phyloP scores from a whole-genome alignment of 768 basidiomycete species.

The Tricholoma sp. region DNA sequence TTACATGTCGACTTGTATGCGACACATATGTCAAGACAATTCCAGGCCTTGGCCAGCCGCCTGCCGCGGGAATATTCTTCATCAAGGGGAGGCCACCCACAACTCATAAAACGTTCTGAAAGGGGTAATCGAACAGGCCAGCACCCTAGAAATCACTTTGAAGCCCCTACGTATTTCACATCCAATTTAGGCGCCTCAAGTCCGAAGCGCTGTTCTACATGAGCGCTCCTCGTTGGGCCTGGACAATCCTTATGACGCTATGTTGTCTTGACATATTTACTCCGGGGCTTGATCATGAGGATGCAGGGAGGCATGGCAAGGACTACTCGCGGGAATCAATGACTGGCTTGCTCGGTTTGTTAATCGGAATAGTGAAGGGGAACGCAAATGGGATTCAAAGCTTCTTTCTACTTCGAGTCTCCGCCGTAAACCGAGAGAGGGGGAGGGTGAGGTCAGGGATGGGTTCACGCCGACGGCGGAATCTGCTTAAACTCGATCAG shows the following conservation, averaged over 20 bases:
- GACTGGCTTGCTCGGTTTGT: neutral
- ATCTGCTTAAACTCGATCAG: neutral
- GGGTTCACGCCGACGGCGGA: neutral
- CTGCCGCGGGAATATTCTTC: neutral
- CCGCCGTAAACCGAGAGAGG: neutral
- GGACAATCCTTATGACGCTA: neutral
- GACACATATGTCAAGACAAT: neutral
- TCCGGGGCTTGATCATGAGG: neutral
- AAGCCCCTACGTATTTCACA: neutral
- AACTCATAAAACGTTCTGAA: neutral
- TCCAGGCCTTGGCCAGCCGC: neutral
- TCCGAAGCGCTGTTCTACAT: neutral
- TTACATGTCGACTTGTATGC: neutral
- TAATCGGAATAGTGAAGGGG: neutral
- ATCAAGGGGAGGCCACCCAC: neutral
- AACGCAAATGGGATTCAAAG: neutral
- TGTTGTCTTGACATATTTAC: neutral
- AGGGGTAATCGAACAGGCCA: neutral
- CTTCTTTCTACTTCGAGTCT: neutral
- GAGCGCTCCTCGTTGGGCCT: neutral
- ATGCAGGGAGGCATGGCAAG: neutral
- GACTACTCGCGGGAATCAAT: neutral
- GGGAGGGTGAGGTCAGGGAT: neutral
- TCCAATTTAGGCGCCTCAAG: neutral
- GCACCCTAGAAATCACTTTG: neutral